These are phyloP conservation scores for Aspergillaceae sp. DNA, from an alignment of 2,329 filamentous ascomycete genomes.

Conservation along the genomic window DNA sequence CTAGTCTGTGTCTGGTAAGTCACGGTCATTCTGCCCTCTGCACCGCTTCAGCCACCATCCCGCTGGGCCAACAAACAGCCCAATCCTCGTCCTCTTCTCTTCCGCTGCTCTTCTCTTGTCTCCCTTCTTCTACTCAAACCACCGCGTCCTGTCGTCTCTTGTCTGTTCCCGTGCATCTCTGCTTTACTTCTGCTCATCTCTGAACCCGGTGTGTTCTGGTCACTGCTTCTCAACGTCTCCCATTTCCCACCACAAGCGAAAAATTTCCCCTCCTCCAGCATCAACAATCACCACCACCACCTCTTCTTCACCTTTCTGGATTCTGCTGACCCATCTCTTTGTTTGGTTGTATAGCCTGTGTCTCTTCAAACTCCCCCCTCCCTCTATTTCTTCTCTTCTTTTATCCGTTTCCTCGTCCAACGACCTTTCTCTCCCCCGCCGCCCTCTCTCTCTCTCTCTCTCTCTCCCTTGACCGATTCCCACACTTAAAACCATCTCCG, in stretches of 20 bases:
- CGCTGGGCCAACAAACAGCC: too few species aligned
- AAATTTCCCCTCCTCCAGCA: neutral
- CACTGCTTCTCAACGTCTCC: too few species aligned
- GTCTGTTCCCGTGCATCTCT: constrained; percentile 3
- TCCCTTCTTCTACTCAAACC: neutral
- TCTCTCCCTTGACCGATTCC: constrained; percentile 4
- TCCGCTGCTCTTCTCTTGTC: neutral
- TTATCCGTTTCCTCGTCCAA: constrained; percentile 2
- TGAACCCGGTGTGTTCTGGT: neutral
- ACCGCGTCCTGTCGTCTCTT: neutral
- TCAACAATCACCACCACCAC: neutral
- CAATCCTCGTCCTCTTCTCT: neutral
- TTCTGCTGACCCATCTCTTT: neutral
- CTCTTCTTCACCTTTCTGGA: neutral
- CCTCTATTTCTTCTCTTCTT: constrained; percentile 1
- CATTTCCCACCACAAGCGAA: neutral
- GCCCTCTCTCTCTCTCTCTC: constrained; percentile 2
- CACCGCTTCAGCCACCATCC: neutral
- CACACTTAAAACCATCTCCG: constrained; percentile 6
- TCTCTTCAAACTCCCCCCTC: constrained; percentile 5
- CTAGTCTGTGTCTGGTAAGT: too few species aligned
- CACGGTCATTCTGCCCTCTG: neutral
- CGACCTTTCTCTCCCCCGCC: constrained; percentile 4
- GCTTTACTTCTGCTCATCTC: constrained; percentile 1
- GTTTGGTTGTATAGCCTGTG: neutral